These are phyloP conservation scores for Vachellia collinsii DNA, from an alignment of 306 rosid species.

Conservation along the genomic window DNA sequence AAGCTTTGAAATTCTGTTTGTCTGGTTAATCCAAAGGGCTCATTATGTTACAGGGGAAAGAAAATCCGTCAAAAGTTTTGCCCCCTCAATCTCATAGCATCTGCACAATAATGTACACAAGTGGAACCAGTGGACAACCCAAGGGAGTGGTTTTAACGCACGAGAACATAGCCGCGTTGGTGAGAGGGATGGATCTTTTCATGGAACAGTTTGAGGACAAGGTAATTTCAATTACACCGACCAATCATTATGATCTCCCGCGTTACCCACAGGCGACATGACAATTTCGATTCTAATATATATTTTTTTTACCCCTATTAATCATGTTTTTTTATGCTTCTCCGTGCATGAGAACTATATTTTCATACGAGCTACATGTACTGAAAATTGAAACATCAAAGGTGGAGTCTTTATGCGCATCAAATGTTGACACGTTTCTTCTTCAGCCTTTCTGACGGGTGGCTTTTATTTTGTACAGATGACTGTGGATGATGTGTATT, in stretches of 20 bases:
- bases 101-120: conserved; percentile 89
- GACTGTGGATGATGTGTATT: conserved; percentile 72
- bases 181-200: conserved; percentile 79
- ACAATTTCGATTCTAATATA: not conserved
- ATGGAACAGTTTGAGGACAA: conserved; percentile 95
- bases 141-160: conserved; percentile 87
- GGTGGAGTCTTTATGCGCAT: not conserved
- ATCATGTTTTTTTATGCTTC: not conserved
- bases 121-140: conserved; percentile 96
- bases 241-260: not conserved
- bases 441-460: conserved; percentile 26
- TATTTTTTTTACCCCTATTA: not conserved
- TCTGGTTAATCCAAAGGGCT: conserved; percentile 7
- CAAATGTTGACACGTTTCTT: not conserved
- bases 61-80: conserved; percentile 54
- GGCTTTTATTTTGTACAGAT: conserved; percentile 48
- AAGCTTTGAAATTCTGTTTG: not conserved
- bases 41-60: conserved; percentile 63
- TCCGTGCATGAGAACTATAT: not conserved
- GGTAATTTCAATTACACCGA: conserved; percentile 40
- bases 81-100: conserved; percentile 59
- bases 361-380: not conserved
- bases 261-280: not conserved
- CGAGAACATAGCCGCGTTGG: conserved; percentile 53
- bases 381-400: not conserved